These are phyloP conservation scores for Zasmidium citrigriseum DNA, from an alignment of 2,329 filamentous ascomycete genomes.

Conservation along the genomic window DNA sequence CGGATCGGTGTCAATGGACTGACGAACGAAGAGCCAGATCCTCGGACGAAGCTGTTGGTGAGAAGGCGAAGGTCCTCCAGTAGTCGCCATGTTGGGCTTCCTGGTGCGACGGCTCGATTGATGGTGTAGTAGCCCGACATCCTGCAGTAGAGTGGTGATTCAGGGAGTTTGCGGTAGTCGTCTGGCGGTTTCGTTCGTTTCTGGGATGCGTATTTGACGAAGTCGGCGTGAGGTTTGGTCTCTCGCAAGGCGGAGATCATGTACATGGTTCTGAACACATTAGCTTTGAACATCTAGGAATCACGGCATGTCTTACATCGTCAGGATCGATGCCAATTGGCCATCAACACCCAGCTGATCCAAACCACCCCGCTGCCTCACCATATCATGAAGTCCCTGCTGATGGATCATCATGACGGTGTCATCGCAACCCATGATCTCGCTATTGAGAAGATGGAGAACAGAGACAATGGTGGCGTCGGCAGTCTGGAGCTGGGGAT, in stretches of 20 bases:
- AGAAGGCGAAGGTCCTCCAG: conserved; percentile 20
- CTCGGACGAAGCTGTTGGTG: conserved; percentile 17
- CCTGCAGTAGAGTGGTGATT: conserved; percentile 24
- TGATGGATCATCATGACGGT: conserved; percentile 28
- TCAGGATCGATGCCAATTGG: conserved; percentile 27
- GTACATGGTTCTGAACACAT: conserved; percentile 22
- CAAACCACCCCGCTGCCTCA: conserved; percentile 32
- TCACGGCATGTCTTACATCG: conserved; percentile 18
- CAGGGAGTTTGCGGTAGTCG: conserved; percentile 16
- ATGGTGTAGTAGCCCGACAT: conserved; percentile 18
- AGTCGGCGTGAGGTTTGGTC: conserved; percentile 20
- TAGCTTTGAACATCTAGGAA: background rate
- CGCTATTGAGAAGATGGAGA: conserved; percentile 32
- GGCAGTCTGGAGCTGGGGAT: conserved; percentile 25
- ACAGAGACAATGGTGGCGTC: conserved; percentile 36
- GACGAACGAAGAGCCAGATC: conserved; percentile 1
- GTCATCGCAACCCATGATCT: conserved; percentile 33
- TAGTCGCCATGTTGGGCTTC: conserved; percentile 17
- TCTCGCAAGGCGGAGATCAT: conserved; percentile 25
- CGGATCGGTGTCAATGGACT: conserved; percentile 8
- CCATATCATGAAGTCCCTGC: conserved; percentile 31
- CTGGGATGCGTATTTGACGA: conserved; percentile 15
- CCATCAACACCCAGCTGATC: conserved; percentile 28
- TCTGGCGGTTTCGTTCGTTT: conserved; percentile 8
- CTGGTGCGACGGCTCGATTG: conserved; percentile 9